Evolutionary conservation across 2,329 filamentous ascomycete genomes (phyloP).

Genomic region (Fusarium nodosum): DNA sequence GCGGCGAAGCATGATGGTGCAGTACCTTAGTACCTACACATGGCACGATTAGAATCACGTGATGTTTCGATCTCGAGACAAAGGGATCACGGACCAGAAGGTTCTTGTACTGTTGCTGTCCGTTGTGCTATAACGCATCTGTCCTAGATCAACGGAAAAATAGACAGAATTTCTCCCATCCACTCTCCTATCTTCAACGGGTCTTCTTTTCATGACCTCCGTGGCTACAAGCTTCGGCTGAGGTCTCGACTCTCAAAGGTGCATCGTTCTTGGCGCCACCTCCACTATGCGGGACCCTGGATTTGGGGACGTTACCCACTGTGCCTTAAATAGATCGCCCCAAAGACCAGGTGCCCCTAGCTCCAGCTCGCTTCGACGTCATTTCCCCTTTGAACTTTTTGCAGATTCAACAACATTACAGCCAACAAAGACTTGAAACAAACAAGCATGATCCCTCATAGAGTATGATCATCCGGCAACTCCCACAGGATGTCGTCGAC

Average conservation of each 20-base stretch:
- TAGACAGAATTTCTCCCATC: slow-evolving; percentile 1
- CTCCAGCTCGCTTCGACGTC: slow-evolving; percentile 41
- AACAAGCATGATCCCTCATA: slow-evolving; percentile 38
- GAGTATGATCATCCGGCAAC: slow-evolving; percentile 74
- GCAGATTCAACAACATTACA: slow-evolving; percentile 25
- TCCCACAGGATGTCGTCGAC: slow-evolving; percentile 78
- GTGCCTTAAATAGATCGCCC: slow-evolving; percentile 41
- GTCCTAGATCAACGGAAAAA: neutral
- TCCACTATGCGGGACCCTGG: slow-evolving; percentile 43
- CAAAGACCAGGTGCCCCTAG: slow-evolving; percentile 24
- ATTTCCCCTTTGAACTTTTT: slow-evolving; percentile 22
- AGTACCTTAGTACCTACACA: slow-evolving; percentile 1
- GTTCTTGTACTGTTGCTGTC: slow-evolving; percentile 3
- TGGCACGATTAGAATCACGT: slow-evolving; percentile 35
- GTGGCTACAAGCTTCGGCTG: slow-evolving; percentile 27
- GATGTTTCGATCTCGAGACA: slow-evolving; percentile 24
- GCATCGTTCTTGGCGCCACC: slow-evolving; percentile 44
- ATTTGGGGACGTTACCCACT: slow-evolving; percentile 41
- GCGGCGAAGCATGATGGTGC: slow-evolving; percentile 42
- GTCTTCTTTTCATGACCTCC: neutral
- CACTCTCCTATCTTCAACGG: neutral
- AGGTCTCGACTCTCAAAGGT: slow-evolving; percentile 19
- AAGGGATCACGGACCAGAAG: slow-evolving; percentile 4
- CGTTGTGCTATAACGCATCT: neutral
- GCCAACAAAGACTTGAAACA: slow-evolving; percentile 1